Conservation (phyloP, 768 basidiomycete genomes). For the Polyporus arcularius region DNA sequence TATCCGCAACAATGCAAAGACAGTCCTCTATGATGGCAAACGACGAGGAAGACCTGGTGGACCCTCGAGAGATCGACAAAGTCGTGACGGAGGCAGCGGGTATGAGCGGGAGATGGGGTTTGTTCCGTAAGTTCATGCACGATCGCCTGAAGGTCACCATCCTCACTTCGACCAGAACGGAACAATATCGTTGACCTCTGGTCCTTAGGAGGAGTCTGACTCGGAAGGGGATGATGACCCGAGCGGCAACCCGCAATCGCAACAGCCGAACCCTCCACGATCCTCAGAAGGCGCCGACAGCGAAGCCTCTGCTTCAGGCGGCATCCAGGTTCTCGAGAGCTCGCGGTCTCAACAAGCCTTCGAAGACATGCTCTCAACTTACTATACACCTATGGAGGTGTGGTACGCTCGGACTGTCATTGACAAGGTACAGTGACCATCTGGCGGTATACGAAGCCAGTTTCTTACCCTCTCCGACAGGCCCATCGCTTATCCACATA, state of each 20-base stretch:
- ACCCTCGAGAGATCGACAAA: slow-evolving; percentile 91
- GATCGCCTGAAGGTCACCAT: slow-evolving; percentile 65
- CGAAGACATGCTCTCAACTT: slow-evolving; percentile 64
- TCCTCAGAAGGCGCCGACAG: background rate
- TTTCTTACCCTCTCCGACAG: slow-evolving; percentile 39
- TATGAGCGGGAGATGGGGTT: slow-evolving; percentile 89
- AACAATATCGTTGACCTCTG: slow-evolving; percentile 2
- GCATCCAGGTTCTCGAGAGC: slow-evolving; percentile 39
- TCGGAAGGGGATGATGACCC: slow-evolving; percentile 14
- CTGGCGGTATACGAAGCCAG: background rate
- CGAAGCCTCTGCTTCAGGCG: slow-evolving; percentile 5
- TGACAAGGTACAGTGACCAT: slow-evolving; percentile 65
- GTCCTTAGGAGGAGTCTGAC: slow-evolving; percentile 25
- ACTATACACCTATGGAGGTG: slow-evolving; percentile 86
- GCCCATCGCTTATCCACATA: slow-evolving; percentile 83
- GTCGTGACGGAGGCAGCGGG: slow-evolving; percentile 84
- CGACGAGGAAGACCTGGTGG: slow-evolving; percentile 58
- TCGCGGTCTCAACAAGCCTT: slow-evolving; percentile 62
- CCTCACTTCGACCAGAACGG: background rate
- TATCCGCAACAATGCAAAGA: background rate
- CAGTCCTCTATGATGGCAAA: background rate
- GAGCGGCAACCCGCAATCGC: background rate
- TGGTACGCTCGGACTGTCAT: slow-evolving; percentile 90
- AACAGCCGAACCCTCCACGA: background rate
- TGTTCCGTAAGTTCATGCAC: slow-evolving; percentile 86